These are phyloP conservation scores for Trichomonas gallinae DNA, from an alignment of 208 protist genomes.

Conservation along the genomic window DNA sequence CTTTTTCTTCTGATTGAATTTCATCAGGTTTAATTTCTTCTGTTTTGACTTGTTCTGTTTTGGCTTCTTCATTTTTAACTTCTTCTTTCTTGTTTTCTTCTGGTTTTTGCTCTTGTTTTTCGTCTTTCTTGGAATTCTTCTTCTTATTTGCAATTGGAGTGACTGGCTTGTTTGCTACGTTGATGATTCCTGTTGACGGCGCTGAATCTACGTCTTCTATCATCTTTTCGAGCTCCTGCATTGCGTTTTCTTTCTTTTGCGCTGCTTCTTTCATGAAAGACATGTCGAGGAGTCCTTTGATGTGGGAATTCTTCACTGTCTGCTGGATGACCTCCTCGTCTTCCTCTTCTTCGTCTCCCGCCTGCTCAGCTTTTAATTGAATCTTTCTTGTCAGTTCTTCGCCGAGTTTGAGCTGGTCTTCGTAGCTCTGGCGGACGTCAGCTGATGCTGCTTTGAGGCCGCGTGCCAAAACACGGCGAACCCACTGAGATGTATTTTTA, in stretches of 20 bases:
- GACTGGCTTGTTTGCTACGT: neutral
- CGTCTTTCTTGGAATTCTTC: neutral
- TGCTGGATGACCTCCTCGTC: neutral
- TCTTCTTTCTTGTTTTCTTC: neutral
- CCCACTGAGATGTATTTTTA: conserved; percentile 21
- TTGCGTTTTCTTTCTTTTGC: neutral
- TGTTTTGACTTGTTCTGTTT: neutral
- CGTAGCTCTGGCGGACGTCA: neutral
- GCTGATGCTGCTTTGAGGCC: neutral
- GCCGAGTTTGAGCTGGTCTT: neutral
- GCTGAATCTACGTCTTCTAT: neutral
- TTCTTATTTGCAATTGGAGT: too few species aligned
- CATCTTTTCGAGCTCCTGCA: neutral
- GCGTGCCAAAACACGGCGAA: neutral
- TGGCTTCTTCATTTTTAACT: neutral
- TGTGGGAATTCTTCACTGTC: neutral
- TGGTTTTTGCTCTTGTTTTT: neutral
- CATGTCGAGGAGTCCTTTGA: neutral
- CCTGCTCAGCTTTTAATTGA: neutral
- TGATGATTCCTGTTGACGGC: neutral
- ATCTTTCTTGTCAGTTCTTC: neutral
- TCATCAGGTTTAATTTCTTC: neutral
- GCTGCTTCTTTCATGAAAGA: neutral
- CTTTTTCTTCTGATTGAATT: neutral
- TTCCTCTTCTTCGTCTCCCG: neutral